phyloP scores from a whole-genome alignment of 2,329 filamentous ascomycete genomes.

The Colletotrichum spinosum region DNA sequence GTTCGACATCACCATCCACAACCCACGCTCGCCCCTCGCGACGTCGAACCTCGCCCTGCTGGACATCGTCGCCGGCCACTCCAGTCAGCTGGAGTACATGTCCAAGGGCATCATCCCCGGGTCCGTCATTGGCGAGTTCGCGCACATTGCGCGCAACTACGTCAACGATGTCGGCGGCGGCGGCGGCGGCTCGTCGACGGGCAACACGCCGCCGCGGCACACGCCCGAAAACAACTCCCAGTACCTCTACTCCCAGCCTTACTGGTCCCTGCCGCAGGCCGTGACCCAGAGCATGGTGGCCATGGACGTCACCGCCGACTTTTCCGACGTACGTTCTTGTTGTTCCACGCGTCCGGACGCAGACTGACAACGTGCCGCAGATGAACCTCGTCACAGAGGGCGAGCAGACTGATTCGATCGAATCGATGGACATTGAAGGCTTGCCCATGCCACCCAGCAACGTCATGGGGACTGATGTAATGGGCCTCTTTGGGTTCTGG shows the following conservation, averaged over 20 bases:
- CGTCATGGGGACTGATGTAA: slow-evolving; percentile 42
- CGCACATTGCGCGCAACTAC: slow-evolving; percentile 54
- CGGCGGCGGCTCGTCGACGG: not conserved
- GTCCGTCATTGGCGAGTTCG: slow-evolving; percentile 51
- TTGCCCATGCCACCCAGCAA: slow-evolving; percentile 1
- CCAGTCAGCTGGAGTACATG: slow-evolving; percentile 53
- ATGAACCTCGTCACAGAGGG: not conserved
- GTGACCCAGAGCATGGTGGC: not conserved
- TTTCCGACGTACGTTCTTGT: not conserved
- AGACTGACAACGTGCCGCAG: not conserved
- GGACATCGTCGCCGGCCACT: slow-evolving; percentile 54
- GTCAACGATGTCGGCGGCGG: slow-evolving; percentile 41
- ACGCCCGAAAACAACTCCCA: not conserved
- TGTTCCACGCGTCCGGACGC: not conserved
- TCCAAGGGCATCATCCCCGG: slow-evolving; percentile 49
- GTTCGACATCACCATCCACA: slow-evolving; percentile 54
- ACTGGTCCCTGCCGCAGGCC: slow-evolving; percentile 9
- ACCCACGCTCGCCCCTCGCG: slow-evolving; percentile 45
- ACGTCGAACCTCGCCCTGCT: slow-evolving; percentile 50
- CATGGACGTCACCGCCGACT: not conserved
- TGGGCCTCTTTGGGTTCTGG: slow-evolving; percentile 42
- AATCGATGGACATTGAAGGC: slow-evolving; percentile 35
- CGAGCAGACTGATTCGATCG: slow-evolving; percentile 3
- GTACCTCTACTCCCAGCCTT: not conserved
- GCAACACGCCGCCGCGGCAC: not conserved